Conservation (phyloP, 2,329 filamentous ascomycete genomes). For the Mycosphaerelloides madeirae region DNA sequence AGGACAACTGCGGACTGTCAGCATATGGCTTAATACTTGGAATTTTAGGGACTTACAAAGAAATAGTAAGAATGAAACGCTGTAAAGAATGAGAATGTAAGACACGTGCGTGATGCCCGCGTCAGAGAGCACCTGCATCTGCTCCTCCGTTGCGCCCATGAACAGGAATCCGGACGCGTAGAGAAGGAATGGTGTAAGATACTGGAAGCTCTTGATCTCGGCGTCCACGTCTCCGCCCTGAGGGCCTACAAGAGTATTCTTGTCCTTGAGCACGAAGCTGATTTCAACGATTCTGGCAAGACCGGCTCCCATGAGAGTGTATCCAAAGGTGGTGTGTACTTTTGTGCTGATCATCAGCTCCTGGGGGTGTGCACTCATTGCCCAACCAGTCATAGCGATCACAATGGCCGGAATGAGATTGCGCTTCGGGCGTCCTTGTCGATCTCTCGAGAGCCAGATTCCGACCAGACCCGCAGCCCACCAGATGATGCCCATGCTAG, state of each 20-base stretch:
- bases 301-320: constrained; percentile 89
- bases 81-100: constrained; percentile 88
- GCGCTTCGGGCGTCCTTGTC: constrained; percentile 78
- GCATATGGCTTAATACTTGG: background rate
- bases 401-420: constrained; percentile 93
- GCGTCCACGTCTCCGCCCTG: constrained; percentile 29
- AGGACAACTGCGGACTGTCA: constrained; percentile 57
- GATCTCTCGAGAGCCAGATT: constrained; percentile 82
- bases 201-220: constrained; percentile 50
- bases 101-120: constrained; percentile 81
- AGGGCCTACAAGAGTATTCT: constrained; percentile 36
- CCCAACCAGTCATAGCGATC: constrained; percentile 88
- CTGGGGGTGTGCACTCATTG: constrained; percentile 89
- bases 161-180: constrained; percentile 93
- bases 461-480: constrained; percentile 90
- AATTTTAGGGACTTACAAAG: constrained; percentile 56
- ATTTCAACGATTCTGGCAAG: constrained; percentile 84
- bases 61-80: constrained; percentile 83
- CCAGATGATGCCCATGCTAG: constrained; percentile 99
- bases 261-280: constrained; percentile 76
- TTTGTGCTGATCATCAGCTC: constrained; percentile 76
- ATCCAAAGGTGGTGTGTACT: constrained; percentile 86
- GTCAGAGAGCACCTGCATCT: constrained; percentile 72
- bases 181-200: constrained; percentile 53
- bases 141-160: constrained; percentile 95